Conservation (phyloP, 139 green algal species). For the Auxenochlorella pyrenoidosa region DNA sequence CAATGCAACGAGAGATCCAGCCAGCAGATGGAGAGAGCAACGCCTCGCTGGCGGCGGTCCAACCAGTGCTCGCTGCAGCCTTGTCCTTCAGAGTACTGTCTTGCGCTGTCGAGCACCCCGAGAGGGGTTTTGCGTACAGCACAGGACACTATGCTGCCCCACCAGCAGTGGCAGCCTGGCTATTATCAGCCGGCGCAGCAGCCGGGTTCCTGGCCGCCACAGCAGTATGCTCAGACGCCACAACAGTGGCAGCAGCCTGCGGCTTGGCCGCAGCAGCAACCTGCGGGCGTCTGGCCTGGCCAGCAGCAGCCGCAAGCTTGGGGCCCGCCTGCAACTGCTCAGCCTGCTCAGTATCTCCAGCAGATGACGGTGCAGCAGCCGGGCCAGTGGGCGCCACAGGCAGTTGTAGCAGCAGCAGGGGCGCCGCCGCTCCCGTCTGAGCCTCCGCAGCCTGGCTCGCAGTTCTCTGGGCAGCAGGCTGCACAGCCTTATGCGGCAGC, state of each 20-base stretch:
- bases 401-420: not conserved
- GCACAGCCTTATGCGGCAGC: not conserved
- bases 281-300: not conserved
- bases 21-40: too few relatives aligned
- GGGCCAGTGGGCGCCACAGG: not conserved
- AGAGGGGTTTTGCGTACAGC: too few relatives aligned
- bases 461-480: constrained; percentile 6
- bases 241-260: not conserved
- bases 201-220: not conserved
- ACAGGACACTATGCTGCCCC: too few relatives aligned
- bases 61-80: too few relatives aligned
- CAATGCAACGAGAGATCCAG: too few relatives aligned
- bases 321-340: too few relatives aligned
- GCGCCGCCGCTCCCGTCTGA: not conserved
- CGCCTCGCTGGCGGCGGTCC: too few relatives aligned
- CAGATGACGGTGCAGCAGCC: not conserved
- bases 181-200: not conserved
- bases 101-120: too few relatives aligned
- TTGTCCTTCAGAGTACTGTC: too few relatives aligned
- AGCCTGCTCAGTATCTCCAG: constrained; percentile 9
- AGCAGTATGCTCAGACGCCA: not conserved
- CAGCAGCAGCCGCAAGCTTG: constrained; percentile 1
- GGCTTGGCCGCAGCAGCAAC: not conserved
- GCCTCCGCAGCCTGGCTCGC: not conserved
- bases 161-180: too few relatives aligned